Base-by-base conservation (phyloP, 2,329 filamentous ascomycete genomes). In the Neurospora sp. region DNA sequence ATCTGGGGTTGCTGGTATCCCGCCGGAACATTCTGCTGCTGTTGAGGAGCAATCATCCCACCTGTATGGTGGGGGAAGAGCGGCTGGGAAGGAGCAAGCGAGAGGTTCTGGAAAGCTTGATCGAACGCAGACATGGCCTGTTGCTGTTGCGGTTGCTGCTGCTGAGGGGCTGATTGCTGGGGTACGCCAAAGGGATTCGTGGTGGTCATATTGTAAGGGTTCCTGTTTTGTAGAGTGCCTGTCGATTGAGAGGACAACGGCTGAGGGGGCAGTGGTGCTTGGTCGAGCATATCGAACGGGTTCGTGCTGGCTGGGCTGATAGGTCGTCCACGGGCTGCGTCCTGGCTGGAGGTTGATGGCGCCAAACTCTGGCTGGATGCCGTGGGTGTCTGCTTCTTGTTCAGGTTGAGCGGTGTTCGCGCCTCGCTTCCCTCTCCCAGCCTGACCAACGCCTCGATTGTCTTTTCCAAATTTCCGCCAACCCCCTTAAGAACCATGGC, bases 361-460 rank as follows among this genome's bases (percentile, higher is more conserved):
- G 52, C 52, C 52, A 62, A 36, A n/a, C 52, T 62, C 52, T 62
- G 52, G 73, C 73, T 19, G 70, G 80, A 73, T 77, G 83, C 81
- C 38, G 85, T 78, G n/a, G 88, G 84, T 3, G 88, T 88, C 75
- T 87, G 79, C 46, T 71, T 75, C 11, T 73, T 70, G 10, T 72
- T 46, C 23, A 62, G 8, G 46, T 70, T 72, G 23, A 76, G 69
- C 42, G 76, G 73, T 69, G 73, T 69, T 43, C 79, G 82, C 43
- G 80, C 82, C 69, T 85, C 84, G 52, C 84, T 82, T 39, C 88
- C 89, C 77, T 97, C 93, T 36, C 94, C 95, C 46, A 97, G 81
- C 74, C 93, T 87, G 70, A 96, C 88, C 76, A 99, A 81, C 19
- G 93, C 88, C 79, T 98, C 95, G 66, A 98, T 89, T 0, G 95